Percentiles rank a stretch among this genome's conserved stretches.
Evolutionary conservation across 768 basidiomycete species (phyloP).

Genomic region (Boletus pseudopeckii): DNA sequence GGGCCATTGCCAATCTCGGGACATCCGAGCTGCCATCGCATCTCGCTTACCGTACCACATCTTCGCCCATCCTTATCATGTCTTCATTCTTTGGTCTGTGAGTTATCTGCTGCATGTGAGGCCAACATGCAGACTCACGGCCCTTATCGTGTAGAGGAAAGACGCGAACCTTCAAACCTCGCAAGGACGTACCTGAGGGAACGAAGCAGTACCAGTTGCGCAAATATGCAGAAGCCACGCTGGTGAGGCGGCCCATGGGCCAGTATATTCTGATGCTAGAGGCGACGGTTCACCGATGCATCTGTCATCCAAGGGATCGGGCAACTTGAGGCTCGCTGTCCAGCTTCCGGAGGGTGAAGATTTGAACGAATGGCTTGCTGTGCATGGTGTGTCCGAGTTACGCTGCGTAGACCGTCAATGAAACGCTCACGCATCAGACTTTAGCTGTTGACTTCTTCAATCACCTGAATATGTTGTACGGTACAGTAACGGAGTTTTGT

Average conservation of each 20-base stretch:
- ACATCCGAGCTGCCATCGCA: conserved; percentile 1
- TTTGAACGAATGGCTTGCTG: conserved; percentile 98
- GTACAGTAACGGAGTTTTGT: conserved; percentile 97
- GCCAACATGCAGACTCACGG: conserved; percentile 8
- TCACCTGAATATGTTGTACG: conserved; percentile 98
- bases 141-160: conserved; percentile 59
- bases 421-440: neutral
- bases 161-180: conserved; percentile 94
- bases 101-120: conserved; percentile 31
- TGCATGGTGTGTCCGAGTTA: conserved; percentile 68
- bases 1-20: conserved; percentile 15
- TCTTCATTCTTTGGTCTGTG: conserved; percentile 88
- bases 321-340: conserved; percentile 90
- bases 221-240: conserved; percentile 95
- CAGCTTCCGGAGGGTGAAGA: conserved; percentile 97
- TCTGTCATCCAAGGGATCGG: conserved; percentile 67
- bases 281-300: neutral
- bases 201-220: conserved; percentile 98
- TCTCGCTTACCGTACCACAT: conserved; percentile 1
- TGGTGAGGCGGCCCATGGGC: conserved; percentile 43
- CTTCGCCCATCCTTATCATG: conserved; percentile 41
- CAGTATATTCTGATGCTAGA: conserved; percentile 12
- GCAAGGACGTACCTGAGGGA: conserved; percentile 91
- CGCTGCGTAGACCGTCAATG: neutral
- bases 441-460: conserved; percentile 99